Percentiles rank a stretch among this genome's conserved stretches.
These are phyloP conservation scores for Apiotrichum sp. DNA, from an alignment of 1,284 basidiomycete genomes.

Conservation along the genomic window DNA sequence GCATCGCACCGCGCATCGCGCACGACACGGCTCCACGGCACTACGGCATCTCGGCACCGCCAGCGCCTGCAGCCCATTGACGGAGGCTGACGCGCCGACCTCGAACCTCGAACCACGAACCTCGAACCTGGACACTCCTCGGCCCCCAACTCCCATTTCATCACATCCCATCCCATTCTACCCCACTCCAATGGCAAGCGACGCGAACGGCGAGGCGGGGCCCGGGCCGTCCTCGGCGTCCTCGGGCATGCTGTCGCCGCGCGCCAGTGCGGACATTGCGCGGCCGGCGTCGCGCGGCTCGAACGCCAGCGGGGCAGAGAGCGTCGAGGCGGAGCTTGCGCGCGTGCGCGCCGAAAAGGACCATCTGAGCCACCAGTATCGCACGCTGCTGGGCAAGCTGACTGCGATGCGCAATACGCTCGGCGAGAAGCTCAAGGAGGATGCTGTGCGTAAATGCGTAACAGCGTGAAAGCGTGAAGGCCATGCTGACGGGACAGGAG, in stretches of 20 bases:
- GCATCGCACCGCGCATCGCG: no score
- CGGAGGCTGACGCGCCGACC: no score
- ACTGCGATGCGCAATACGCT: slow-evolving; percentile 88
- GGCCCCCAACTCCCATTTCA: no score
- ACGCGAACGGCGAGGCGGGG: background rate
- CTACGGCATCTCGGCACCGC: no score
- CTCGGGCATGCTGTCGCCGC: slow-evolving; percentile 7
- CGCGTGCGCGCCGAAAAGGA: slow-evolving; percentile 69
- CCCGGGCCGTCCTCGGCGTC: slow-evolving; percentile 8
- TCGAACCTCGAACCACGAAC: no score
- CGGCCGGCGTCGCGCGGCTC: background rate
- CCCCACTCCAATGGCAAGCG: slow-evolving; percentile 1
- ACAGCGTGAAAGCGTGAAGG: no score
- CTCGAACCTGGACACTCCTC: no score
- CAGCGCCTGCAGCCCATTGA: no score
- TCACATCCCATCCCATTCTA: no score
- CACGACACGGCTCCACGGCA: no score
- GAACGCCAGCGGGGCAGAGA: background rate
- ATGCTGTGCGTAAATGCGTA: slow-evolving; percentile 60
- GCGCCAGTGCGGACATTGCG: slow-evolving; percentile 8
- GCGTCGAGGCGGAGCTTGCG: slow-evolving; percentile 45
- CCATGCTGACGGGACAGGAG: slow-evolving; percentile 57
- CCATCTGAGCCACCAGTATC: slow-evolving; percentile 73
- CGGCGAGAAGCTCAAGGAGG: slow-evolving; percentile 91
- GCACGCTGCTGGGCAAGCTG: slow-evolving; percentile 76